phyloP scores from a whole-genome alignment of 257 asterid species.

The Coffea canephora region DNA sequence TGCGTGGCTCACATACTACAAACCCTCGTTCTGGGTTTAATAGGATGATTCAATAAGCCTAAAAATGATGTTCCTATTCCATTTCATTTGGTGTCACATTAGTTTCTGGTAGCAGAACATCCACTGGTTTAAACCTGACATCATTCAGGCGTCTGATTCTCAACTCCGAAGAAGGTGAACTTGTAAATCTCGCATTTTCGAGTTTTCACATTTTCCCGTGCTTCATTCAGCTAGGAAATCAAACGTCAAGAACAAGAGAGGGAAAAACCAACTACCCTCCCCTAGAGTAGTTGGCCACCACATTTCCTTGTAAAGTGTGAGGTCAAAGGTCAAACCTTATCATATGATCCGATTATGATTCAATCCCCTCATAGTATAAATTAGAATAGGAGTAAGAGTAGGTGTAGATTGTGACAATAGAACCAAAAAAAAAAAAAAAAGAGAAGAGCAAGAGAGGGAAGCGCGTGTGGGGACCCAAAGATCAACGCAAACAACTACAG shows the following conservation, averaged over 20 bases:
- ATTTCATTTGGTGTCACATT: neutral
- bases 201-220: neutral
- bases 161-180: neutral
- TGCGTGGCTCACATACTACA: slow-evolving; percentile 4
- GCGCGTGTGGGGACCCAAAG: neutral
- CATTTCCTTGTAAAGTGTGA: too few species aligned
- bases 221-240: neutral
- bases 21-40: neutral
- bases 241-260: neutral
- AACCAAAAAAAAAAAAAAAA: too few species aligned
- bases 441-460: neutral
- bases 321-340: too few species aligned
- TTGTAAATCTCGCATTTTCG: too few species aligned
- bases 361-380: too few species aligned
- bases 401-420: too few species aligned
- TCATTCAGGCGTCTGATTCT: neutral
- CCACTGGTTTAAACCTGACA: neutral
- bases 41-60: slow-evolving; percentile 11
- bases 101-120: neutral
- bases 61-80: neutral
- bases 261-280: neutral
- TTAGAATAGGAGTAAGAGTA: too few species aligned
- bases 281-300: too few species aligned
- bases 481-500: neutral
- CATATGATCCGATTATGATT: too few species aligned